A percentile compares a stretch with the other conserved stretches of the same genome.
Evolutionary conservation across 805 yeast species (phyloP).

Genomic region (Hanseniaspora clermontiae): DNA sequence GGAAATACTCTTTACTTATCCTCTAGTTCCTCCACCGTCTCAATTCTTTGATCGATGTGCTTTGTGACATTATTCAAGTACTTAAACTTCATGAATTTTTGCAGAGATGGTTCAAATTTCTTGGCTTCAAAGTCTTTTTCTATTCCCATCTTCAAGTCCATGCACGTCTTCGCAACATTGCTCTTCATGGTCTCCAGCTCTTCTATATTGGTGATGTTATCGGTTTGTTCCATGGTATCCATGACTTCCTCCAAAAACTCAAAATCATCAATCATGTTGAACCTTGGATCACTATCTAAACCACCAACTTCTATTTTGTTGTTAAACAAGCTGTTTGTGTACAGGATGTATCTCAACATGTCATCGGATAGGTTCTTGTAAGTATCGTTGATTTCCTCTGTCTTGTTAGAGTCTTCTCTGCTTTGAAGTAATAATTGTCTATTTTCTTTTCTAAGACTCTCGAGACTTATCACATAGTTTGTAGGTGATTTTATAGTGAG

Average conservation of each 20-base stretch:
- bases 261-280: conserved; percentile 4
- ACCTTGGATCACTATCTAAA: conserved; percentile 6
- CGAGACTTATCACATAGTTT: conserved; percentile 31
- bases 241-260: conserved; percentile 17
- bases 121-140: conserved; percentile 1
- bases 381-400: conserved; percentile 9
- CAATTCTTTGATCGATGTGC: conserved; percentile 3
- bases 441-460: conserved; percentile 58
- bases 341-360: background rate
- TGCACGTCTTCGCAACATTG: background rate
- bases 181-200: conserved; percentile 3
- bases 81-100: conserved; percentile 8
- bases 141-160: background rate
- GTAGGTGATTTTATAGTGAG: background rate
- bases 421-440: conserved; percentile 47
- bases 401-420: conserved; percentile 2
- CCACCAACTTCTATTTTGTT: background rate
- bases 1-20: background rate
- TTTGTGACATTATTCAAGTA: background rate
- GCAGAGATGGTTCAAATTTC: background rate
- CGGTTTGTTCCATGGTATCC: conserved; percentile 12
- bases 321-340: background rate
- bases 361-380: conserved; percentile 21
- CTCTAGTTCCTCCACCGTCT: background rate
- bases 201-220: background rate